Percentiles rank a stretch among this genome's conserved stretches.
Conservation (phyloP, 148 eudicot species). For the Pharnaceum exiguum region DNA sequence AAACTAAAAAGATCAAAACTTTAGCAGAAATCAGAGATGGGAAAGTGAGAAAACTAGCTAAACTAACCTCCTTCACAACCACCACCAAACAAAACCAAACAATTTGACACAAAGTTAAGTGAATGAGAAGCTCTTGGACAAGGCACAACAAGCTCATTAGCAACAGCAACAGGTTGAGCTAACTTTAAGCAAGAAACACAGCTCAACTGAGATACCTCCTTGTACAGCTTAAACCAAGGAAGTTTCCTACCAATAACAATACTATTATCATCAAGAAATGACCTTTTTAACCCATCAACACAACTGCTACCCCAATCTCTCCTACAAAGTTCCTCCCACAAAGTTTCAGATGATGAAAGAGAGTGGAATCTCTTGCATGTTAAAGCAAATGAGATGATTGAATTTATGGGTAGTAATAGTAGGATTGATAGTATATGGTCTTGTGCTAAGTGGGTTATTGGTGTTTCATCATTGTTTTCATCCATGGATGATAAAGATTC, state of each 20-base stretch:
- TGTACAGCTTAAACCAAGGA: conserved; percentile 69
- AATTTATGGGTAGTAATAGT: conserved; percentile 54
- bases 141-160: conserved; percentile 37
- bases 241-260: conserved; percentile 2
- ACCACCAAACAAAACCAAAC: conserved; percentile 87
- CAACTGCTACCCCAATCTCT: conserved; percentile 73
- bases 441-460: conserved; percentile 37
- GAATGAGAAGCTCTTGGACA: conserved; percentile 91
- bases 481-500: background rate
- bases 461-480: conserved; percentile 25
- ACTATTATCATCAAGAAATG: conserved; percentile 12
- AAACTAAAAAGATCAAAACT: background rate
- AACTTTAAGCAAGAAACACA: conserved; percentile 56
- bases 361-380: conserved; percentile 61
- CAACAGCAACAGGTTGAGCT: conserved; percentile 29
- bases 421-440: conserved; percentile 79
- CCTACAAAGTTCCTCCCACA: conserved; percentile 79
- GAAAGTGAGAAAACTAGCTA: conserved; percentile 36
- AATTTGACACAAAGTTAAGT: conserved; percentile 64
- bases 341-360: conserved; percentile 46
- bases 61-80: conserved; percentile 87
- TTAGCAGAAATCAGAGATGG: background rate
- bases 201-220: conserved; percentile 46
- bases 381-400: conserved; percentile 65
- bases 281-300: conserved; percentile 47